Conservation (phyloP, 2,329 filamentous ascomycete species). For the Basipetospora chlamydospora region DNA sequence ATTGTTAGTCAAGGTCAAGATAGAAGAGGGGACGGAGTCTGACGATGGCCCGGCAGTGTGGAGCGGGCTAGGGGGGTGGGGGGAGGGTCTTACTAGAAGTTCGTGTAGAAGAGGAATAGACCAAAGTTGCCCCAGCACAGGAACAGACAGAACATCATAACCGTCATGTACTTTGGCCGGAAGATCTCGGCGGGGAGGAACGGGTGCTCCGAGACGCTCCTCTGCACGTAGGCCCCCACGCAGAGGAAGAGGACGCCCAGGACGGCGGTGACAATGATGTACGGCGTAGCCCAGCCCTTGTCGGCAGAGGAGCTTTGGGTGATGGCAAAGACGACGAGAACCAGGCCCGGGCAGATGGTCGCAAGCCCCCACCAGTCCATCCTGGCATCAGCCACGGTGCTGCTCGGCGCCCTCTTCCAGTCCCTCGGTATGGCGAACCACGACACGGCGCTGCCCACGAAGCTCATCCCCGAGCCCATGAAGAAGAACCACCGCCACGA, state of each 20-base stretch:
- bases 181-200: conserved; percentile 52
- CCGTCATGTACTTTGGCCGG: conserved; percentile 43
- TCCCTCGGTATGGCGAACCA: conserved; percentile 23
- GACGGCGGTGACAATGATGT: conserved; percentile 46
- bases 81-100: conserved; percentile 37
- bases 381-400: conserved; percentile 15
- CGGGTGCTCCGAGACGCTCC: conserved; percentile 42
- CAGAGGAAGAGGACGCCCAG: conserved; percentile 39
- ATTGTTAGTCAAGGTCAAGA: not conserved
- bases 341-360: conserved; percentile 39
- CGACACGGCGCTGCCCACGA: conserved; percentile 31
- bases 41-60: too few species aligned
- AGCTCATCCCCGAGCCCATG: conserved; percentile 34
- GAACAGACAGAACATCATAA: conserved; percentile 38
- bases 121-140: conserved; percentile 39
- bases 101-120: conserved; percentile 48
- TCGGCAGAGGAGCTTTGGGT: conserved; percentile 50
- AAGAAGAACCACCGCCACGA: conserved; percentile 59
- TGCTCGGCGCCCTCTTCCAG: conserved; percentile 15
- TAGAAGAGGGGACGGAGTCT: too few species aligned
- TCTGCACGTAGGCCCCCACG: conserved; percentile 46
- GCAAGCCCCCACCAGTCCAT: conserved; percentile 50
- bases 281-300: conserved; percentile 47
- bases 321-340: conserved; percentile 52
- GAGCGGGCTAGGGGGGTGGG: not conserved